phyloP scores from a whole-genome alignment of 495 filamentous ascomycete genomes.

The Penicillium canescens region DNA sequence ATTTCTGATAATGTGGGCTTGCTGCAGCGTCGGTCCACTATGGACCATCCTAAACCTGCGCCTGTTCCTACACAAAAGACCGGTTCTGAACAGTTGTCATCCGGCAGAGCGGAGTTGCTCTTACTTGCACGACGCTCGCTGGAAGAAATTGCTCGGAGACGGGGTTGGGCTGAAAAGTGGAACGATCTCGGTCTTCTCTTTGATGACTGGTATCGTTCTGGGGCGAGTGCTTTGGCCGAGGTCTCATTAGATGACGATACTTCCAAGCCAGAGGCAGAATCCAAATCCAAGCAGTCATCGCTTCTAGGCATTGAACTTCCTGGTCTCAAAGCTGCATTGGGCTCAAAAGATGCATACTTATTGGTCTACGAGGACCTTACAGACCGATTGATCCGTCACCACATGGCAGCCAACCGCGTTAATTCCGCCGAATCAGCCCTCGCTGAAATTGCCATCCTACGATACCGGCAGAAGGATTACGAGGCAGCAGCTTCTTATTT shows the following conservation, averaged over 20 bases:
- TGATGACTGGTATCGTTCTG: conserved; percentile 52
- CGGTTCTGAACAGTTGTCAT: conserved; percentile 81
- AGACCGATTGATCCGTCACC: conserved; percentile 70
- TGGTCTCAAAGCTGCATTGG: conserved; percentile 31
- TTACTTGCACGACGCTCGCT: conserved; percentile 77
- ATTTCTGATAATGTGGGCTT: conserved; percentile 24
- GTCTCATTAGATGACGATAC: conserved; percentile 40
- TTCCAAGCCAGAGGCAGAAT: conserved; percentile 20
- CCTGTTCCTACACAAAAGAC: conserved; percentile 44
- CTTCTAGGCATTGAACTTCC: conserved; percentile 33
- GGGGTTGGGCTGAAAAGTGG: conserved; percentile 81
- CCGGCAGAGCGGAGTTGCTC: conserved; percentile 75
- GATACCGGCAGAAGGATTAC: conserved; percentile 71
- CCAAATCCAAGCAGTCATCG: conserved; percentile 40
- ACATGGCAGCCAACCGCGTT: conserved; percentile 69
- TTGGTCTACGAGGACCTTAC: conserved; percentile 70
- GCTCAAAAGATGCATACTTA: conserved; percentile 42
- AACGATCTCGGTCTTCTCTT: conserved; percentile 55
- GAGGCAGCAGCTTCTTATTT: conserved; percentile 76
- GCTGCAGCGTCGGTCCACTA: conserved; percentile 23
- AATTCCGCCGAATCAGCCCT: conserved; percentile 76
- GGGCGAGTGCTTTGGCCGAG: conserved; percentile 49
- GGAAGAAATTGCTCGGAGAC: conserved; percentile 68
- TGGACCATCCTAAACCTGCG: conserved; percentile 33
- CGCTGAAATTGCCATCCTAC: conserved; percentile 83